Evolutionary conservation across 192 early-diverging fungal species (phyloP).

Genomic region (Geranomyces variabilis): DNA sequence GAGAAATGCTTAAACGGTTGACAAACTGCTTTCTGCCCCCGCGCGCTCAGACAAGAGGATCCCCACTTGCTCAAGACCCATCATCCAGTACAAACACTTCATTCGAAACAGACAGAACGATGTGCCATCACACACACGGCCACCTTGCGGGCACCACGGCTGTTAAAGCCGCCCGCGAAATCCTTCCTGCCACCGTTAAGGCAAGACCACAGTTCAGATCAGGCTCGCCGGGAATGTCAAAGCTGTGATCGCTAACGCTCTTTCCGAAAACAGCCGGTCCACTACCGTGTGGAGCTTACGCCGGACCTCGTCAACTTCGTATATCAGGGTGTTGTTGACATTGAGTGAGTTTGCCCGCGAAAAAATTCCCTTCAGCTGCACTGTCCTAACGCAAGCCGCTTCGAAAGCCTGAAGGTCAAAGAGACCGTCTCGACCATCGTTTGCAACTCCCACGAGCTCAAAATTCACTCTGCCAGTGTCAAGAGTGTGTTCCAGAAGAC

Average conservation of each 20-base stretch:
- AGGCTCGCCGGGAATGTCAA: too few species aligned
- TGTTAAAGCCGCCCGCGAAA: slow-evolving; percentile 48
- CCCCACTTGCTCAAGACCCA: background rate
- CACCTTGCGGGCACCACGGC: slow-evolving; percentile 13
- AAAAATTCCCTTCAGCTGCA: too few species aligned
- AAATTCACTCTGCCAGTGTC: slow-evolving; percentile 36
- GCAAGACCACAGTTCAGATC: too few species aligned
- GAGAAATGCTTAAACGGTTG: too few species aligned
- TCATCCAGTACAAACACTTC: background rate
- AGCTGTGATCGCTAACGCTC: too few species aligned
- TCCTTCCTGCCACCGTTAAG: slow-evolving; percentile 83
- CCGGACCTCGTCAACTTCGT: slow-evolving; percentile 81
- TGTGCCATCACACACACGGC: slow-evolving; percentile 31
- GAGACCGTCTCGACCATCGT: slow-evolving; percentile 45
- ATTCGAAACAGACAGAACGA: slow-evolving; percentile 1
- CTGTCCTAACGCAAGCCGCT: background rate
- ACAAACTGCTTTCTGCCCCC: too few species aligned
- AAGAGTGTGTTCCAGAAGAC: slow-evolving; percentile 38
- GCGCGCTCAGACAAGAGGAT: too few species aligned
- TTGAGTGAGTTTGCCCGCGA: slow-evolving; percentile 61
- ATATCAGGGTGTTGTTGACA: slow-evolving; percentile 76
- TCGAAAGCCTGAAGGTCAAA: slow-evolving; percentile 42
- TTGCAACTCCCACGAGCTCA: slow-evolving; percentile 52
- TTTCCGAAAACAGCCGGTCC: slow-evolving; percentile 62
- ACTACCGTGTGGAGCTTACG: slow-evolving; percentile 80